A percentile compares a stretch with the other conserved stretches of the same genome.
Evolutionary conservation across 139 green algal genomes (phyloP).

Genomic region (Asterochloris erici): DNA sequence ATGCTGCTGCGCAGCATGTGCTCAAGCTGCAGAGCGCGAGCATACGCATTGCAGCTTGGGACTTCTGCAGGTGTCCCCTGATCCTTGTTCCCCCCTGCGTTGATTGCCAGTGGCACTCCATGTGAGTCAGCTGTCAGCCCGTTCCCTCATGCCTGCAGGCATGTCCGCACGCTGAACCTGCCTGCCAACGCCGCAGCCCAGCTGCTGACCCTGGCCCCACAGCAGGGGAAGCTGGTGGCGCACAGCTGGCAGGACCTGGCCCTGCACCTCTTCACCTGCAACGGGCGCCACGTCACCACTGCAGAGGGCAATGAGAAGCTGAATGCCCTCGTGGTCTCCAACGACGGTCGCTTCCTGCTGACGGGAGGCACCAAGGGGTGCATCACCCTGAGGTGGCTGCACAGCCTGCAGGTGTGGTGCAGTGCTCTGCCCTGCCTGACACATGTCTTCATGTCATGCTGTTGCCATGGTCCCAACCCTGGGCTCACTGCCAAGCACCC

Average conservation of each 20-base stretch:
- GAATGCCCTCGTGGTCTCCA: constrained; percentile 22
- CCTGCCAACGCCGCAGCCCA: not conserved
- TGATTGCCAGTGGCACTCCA: no score
- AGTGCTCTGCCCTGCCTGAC: not conserved
- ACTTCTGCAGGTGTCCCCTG: no score
- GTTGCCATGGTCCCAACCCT: not conserved
- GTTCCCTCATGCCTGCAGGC: no score
- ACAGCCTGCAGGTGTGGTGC: constrained; percentile 32
- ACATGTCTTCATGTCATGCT: not conserved
- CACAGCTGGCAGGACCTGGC: constrained; percentile 37
- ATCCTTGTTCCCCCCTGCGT: no score
- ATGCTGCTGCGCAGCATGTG: no score
- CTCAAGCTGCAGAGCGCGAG: no score
- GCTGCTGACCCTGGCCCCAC: constrained; percentile 21
- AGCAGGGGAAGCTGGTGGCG: constrained; percentile 30
- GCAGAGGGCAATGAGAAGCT: constrained; percentile 39
- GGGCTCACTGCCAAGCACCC: not conserved
- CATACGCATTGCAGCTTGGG: no score
- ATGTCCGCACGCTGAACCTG: constrained; percentile 33
- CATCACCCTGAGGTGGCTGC: constrained; percentile 38
- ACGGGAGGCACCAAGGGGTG: constrained; percentile 37
- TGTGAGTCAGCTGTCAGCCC: no score
- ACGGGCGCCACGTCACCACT: constrained; percentile 29
- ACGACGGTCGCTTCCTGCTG: constrained; percentile 41
- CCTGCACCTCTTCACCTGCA: constrained; percentile 48